phyloP scores from a whole-genome alignment of 2,329 filamentous ascomycete genomes.

The Pseudocercospora cruenta region DNA sequence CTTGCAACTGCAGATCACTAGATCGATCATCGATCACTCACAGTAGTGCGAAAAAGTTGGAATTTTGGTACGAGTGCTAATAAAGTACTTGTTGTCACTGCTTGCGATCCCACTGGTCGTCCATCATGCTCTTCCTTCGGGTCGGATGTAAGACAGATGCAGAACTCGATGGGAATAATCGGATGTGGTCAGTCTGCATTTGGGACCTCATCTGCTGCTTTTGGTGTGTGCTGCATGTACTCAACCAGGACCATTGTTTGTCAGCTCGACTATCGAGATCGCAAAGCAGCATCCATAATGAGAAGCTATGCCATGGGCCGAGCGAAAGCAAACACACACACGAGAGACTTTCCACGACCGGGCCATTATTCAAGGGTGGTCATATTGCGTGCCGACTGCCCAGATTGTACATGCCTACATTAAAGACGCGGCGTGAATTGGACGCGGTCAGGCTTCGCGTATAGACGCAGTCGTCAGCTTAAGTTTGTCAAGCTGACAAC shows the following conservation, averaged over 20 bases:
- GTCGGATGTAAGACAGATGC: background rate
- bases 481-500: background rate
- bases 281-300: background rate
- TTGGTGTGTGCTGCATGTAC: background rate
- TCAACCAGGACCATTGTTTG: background rate
- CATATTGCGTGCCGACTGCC: background rate
- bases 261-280: background rate
- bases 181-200: background rate
- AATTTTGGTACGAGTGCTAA: background rate
- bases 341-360: background rate
- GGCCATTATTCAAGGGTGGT: background rate
- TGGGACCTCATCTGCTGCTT: background rate
- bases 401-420: background rate
- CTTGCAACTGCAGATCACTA: background rate
- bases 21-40: conserved; percentile 3
- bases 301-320: background rate
- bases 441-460: too few species aligned
- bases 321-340: background rate
- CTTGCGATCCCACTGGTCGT: background rate
- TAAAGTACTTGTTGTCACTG: background rate
- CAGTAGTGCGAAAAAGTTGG: background rate
- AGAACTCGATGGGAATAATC: background rate
- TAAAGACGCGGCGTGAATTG: background rate
- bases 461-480: background rate
- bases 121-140: background rate